Base-by-base conservation (phyloP, 2,329 filamentous ascomycete genomes). In the Albifimbria verrucaria region DNA sequence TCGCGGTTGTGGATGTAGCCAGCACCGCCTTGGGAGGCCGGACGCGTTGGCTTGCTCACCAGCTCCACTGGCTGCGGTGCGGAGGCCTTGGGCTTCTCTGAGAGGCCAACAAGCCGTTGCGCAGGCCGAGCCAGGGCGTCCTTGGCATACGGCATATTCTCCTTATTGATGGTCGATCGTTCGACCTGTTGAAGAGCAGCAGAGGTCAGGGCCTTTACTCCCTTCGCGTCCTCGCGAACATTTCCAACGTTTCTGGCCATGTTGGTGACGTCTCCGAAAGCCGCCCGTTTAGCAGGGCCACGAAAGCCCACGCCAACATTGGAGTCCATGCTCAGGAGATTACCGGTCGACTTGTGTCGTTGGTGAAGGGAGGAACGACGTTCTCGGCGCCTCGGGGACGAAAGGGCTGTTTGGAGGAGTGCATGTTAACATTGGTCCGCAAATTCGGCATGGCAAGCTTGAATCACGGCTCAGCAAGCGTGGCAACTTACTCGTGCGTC, bases 181-280 rank as follows among this genome's bases (percentile, higher is more conserved):
- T 62, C 59, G 20, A 57, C 60, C 26, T 62, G 65, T 46, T 64
- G 65, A 23, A 62, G 58, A 52, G 57, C 56, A 48, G 59, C 58
- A 22, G 54, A 55, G 18, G 60, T 48, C 44, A 65, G 54, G 32
- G 58, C 58, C 56, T 76, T 77, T 52, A 59, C 53, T 15, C 57
- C 60, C 63, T 77, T 77, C 51, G 57, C 63, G 25, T 69, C 60
- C 48, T 73, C 64, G 23, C 66, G 60, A 43, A 54, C 60, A 24
- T 64, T 55, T 28, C 62, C 63, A 32, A 59, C 58, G 45, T 69
- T 67, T 56, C 74, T 73, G 41, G 77, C 65, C 45, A 80, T 85
- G 65, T 92, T 93, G 77, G 89, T 94, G 56, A 94, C 81, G 68
- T 96, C 92, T 48, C 83, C 89, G 70, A 95, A 92, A 12, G 85